Conservation (phyloP, 2,329 filamentous ascomycete species). For the Fusarium ambrosium region DNA sequence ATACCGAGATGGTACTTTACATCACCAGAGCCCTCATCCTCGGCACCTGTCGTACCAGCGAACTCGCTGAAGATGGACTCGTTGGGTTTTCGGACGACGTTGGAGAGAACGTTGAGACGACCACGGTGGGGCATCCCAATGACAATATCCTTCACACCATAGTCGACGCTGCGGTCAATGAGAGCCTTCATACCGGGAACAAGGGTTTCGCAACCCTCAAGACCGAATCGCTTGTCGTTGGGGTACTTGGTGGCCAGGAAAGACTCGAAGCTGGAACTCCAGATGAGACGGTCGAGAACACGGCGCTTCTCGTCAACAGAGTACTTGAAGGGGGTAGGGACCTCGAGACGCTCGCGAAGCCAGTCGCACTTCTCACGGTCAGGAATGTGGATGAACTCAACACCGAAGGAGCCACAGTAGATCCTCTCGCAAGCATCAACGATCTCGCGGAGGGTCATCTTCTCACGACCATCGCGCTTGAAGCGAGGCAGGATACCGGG, state of each 20-base stretch:
- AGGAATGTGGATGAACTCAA: slow-evolving; percentile 99
- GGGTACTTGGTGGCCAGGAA: slow-evolving; percentile 98
- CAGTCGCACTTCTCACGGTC: slow-evolving; percentile 98
- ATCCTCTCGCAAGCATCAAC: slow-evolving; percentile 92
- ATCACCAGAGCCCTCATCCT: slow-evolving; percentile 96
- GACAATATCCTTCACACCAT: slow-evolving; percentile 98
- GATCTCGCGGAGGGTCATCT: slow-evolving; percentile 97
- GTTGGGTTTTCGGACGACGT: slow-evolving; percentile 98
- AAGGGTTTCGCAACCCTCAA: slow-evolving; percentile 96
- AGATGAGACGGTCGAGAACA: slow-evolving; percentile 97
- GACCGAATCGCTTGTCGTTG: slow-evolving; percentile 99
- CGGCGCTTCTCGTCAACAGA: slow-evolving; percentile 98
- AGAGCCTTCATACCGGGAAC: slow-evolving; percentile 99
- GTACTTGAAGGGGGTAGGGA: slow-evolving; percentile 96
- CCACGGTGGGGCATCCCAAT: slow-evolving; percentile 99
- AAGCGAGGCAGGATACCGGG: slow-evolving; percentile 96
- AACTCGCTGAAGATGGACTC: slow-evolving; percentile 99
- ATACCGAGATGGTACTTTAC: slow-evolving; percentile 99
- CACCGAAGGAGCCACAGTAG: slow-evolving; percentile 97
- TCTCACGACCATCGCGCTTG: slow-evolving; percentile 87
- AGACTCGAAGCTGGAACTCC: slow-evolving; percentile 96
- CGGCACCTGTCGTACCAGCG: slow-evolving; percentile 85
- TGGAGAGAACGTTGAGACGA: slow-evolving; percentile 96
- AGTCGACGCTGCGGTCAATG: slow-evolving; percentile 98
- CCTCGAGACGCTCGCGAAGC: slow-evolving; percentile 94